Base-by-base conservation (phyloP, 176 grass and related monocot species). In the Calamus simplicifolius region DNA sequence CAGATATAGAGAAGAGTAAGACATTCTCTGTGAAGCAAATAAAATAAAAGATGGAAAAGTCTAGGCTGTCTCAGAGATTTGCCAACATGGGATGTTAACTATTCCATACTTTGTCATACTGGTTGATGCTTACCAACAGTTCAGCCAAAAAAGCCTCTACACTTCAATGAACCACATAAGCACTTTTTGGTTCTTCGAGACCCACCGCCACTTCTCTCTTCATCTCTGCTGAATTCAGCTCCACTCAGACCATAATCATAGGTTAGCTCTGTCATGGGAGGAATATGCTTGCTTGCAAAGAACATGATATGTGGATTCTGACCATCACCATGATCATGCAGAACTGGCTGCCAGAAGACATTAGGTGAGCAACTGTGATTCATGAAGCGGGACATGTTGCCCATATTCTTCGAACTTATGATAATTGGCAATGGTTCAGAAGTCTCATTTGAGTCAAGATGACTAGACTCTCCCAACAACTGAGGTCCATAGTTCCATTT, bases 331-430 rank as follows among this genome's bases (percentile, higher is more conserved):
- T 85, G 74, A 79, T 94, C 89, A 67, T 94, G 79, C 55, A 87
- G 53, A 60, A 94, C 77, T 65, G 89, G 84, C 58, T 94, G 89
- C 84, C 81, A 94, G 38, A 94, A 88, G 58, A 88, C 77, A 73
- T 94, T 88, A 57, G 84, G 89, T 0, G 74, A 85, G 67, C 84
- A 94, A 69, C 89, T 94, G 59, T 94, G 89, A 38, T 94, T 94
- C 50, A 94, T 81, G 75, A 94, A 94, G 61, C 89, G 81, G 53
- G 89, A 66, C 25, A 94, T 48, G 51, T 88, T 94, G 29, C 89
- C 89, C 1, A 29, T 70, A 29, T 61, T 77, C 59, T 88, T 94
- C 63, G 84, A 77, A 79, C 84, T 82, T 18, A 94, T 85, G 14
- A 70, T 25, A 19, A 88, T 73, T 25, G 81, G 72, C 6, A 94